Evolutionary conservation across 1,139 yeast species (phyloP).

Genomic region (Pichia sp.): DNA sequence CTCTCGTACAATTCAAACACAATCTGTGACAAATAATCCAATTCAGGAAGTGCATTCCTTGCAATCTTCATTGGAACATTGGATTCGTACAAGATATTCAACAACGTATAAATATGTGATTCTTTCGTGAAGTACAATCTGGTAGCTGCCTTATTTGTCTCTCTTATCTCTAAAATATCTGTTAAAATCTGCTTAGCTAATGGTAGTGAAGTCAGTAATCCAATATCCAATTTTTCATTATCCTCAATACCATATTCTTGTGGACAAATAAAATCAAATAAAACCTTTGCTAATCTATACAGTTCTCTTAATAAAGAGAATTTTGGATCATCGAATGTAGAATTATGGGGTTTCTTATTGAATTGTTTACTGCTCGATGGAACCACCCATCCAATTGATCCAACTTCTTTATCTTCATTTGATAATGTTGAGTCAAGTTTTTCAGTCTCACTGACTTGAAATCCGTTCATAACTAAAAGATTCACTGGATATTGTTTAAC

Average conservation of each 20-base stretch:
- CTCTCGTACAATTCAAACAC: constrained; percentile 88
- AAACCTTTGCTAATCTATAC: constrained; percentile 81
- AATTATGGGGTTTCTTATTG: constrained; percentile 25
- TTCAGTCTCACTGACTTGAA: constrained; percentile 36
- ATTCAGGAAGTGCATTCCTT: constrained; percentile 90
- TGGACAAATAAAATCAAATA: constrained; percentile 96
- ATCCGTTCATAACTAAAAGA: constrained; percentile 67
- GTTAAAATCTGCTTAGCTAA: constrained; percentile 79
- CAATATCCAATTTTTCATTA: constrained; percentile 92
- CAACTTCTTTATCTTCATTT: constrained; percentile 35
- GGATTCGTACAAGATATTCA: constrained; percentile 89
- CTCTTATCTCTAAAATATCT: constrained; percentile 75
- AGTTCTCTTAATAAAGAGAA: constrained; percentile 79
- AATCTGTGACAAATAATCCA: constrained; percentile 92
- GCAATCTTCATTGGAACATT: constrained; percentile 91
- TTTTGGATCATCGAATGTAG: constrained; percentile 76
- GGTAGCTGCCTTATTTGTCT: constrained; percentile 71
- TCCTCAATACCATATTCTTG: constrained; percentile 98
- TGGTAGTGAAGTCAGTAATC: constrained; percentile 88
- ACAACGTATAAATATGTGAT: constrained; percentile 88
- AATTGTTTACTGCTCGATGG: constrained; percentile 31
- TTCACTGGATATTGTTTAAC: constrained; percentile 79
- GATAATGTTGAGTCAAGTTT: constrained; percentile 2
- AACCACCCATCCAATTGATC: constrained; percentile 69
- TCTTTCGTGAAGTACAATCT: constrained; percentile 94